Conservation (phyloP, 1,284 basidiomycete species). For the Bjerkandera adusta region DNA sequence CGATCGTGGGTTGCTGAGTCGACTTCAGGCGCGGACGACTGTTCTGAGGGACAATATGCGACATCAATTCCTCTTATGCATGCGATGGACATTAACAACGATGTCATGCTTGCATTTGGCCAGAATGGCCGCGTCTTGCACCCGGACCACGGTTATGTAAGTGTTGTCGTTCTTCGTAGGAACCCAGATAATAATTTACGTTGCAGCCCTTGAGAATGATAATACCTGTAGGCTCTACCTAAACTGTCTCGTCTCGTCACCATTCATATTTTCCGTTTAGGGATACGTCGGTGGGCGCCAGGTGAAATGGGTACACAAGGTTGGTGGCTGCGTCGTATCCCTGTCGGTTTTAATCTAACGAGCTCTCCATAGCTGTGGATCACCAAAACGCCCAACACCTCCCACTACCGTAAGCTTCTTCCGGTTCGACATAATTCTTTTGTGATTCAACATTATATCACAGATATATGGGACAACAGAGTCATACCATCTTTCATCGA, state of each 20-base stretch:
- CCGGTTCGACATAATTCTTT: background rate
- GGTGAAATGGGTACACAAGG: slow-evolving; percentile 26
- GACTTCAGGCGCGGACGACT: slow-evolving; percentile 21
- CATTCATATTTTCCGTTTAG: slow-evolving; percentile 2
- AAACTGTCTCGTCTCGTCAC: background rate
- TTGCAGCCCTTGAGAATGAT: slow-evolving; percentile 21
- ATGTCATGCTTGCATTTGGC: slow-evolving; percentile 25
- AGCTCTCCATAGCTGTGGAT: slow-evolving; percentile 20
- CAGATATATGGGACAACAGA: slow-evolving; percentile 24
- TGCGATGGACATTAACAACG: slow-evolving; percentile 23
- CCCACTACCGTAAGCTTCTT: slow-evolving; percentile 20
- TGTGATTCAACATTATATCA: background rate
- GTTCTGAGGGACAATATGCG: slow-evolving; percentile 22
- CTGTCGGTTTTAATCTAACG: background rate
- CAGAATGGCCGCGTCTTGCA: slow-evolving; percentile 25
- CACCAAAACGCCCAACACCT: slow-evolving; percentile 20
- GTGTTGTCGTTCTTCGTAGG: background rate
- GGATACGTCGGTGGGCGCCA: slow-evolving; percentile 26
- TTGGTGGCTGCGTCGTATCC: background rate
- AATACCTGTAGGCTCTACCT: slow-evolving; percentile 18
- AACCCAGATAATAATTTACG: background rate
- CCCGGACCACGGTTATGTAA: slow-evolving; percentile 25
- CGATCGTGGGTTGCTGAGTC: background rate
- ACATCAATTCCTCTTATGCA: slow-evolving; percentile 24
- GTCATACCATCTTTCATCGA: slow-evolving; percentile 24